Evolutionary conservation across 2,329 filamentous ascomycete genomes (phyloP), one percentile per base, ranked within the genome.

Genomic region (Fusarium anguioides): DNA sequence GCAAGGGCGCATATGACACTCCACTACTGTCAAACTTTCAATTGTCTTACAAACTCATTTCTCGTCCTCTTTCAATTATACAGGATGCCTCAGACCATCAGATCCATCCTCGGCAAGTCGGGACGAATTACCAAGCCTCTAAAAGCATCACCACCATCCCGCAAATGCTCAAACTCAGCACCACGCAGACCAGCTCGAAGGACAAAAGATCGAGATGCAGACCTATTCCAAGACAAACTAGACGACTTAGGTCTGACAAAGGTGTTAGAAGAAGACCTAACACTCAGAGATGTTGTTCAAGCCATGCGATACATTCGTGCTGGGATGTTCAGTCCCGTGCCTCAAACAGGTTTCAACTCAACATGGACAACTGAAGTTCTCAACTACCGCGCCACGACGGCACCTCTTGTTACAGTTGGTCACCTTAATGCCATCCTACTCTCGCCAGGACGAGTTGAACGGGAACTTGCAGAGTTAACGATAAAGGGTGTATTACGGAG

Each of bases 281-380:
- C 81, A 26, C 82, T 91, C 7, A 81, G 86, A 48, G 87, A 90
- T 74, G 84, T 89, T 3, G 82, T 87, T 0, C 89, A 91, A 74
- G 87, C 88, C 21, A 87, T 93, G 73, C 80, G 84, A 49, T 86
- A 89, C 75, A 85, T 90, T 47, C 85, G 84, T 35, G 77, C 74
- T 20, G 81, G 79, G 70, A 91, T 91, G 85, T 93, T 92, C 79
- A 84, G 82, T 36, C 79, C 84, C 3, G 80, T 93, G 12, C 90
- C 90, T 4, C 81, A 83, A 20, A 80, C 84, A 0, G 89, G 90
- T 21, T 87, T 93, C 83, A 86, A 83, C 68, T 89, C 87, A 7
- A 85, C 84, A 20, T 82, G 88, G 12, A 87, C 88, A 15, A 82
- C 89, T 4, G 86, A 90, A 71, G 79, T 91, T 17, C 81, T 93